Evolutionary conservation across 257 asterid species (phyloP), one percentile per base, ranked within the genome.

Genomic region (Datura wrightii): DNA sequence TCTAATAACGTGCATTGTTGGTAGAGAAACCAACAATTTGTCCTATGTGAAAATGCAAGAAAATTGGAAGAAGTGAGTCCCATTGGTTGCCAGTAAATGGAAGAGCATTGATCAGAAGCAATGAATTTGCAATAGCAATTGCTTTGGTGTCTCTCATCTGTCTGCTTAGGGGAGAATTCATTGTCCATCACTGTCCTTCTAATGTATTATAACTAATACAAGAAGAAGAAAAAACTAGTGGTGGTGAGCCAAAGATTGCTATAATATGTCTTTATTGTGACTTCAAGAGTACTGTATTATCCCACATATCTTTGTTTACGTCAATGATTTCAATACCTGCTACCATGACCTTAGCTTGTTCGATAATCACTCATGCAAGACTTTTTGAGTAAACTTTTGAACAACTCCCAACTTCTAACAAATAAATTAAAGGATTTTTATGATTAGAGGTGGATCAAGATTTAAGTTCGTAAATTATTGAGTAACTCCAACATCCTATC

Each of bases 321-420:
- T 88, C 88, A 86, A 82, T 76, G 80, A 52, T 83, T 60, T 84
- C 67, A 71, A 88, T 50, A 76, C 86, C 87, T 81, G 39, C 85
- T 83, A 52, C 91, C 31, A 36, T 72, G 80, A 83, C 86, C 82
- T 65, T 39, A 39, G 42, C 4, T 39, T 87, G 76, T 85, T 85
- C 67, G 31, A 24, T 24, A 39, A 42, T 39, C 56, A 82, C 55
- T 59, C 85, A 16, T 65, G 16, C 59, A 55, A 50, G 46, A 50
- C 62, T 76, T 76, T 48, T 13, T 14, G 5, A 58, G 46, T 31
- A 13, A 14, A 76, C 82, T 76, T 76, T 76, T 76, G 82, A 50
- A 50, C 82, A 76, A 76, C 82, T 76, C 15, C 44, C 3, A 13
- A 74, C 42, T 6, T 74, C 16, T 67, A 67, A 76, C 62, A 24